Base-by-base conservation (phyloP, 1,284 basidiomycete species). In the Athelia sp. region DNA sequence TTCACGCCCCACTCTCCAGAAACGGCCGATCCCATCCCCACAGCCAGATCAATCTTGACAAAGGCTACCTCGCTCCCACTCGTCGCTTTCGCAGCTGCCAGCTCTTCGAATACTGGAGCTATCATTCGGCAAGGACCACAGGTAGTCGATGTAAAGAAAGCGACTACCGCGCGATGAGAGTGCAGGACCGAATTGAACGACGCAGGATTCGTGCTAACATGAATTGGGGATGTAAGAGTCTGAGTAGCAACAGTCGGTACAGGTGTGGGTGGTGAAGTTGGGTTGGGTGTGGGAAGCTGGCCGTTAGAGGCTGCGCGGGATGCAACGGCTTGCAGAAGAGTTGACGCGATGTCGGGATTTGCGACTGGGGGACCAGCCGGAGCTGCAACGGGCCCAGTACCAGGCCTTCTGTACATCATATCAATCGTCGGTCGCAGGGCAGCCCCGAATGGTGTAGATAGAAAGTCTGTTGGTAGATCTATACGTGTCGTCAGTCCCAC, bases 361-460 rank as follows among this genome's bases (percentile, higher is more conserved):
- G 75, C 72, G 14, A 62, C 56, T 31, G 66, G 57, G 23, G 71
- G 53, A n/a, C 54, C 52, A 51, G 52, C 52, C 23, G 63, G 50
- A 0, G 77, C 64, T 18, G 72, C 60, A 44, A 61, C 66, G 1
- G 69, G 62, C 4, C 74, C 73, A 10, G 76, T 63, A 13, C 69
- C 54, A 23, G 81, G 74, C 17, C 78, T 73, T 19, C 79, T 71
- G 66, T 83, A 94, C 90, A 94, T 93, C 45, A 80, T 74, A 60
- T 96, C 93, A 54, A 97, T 95, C 36, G 86, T 91, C 0, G 93
- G 93, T 1, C 87, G 80, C 35, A 96, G 74, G 2, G 87, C 82
- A n/a, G 82, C 81, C 4, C 93, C 94, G 54, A 97, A 91, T 0
- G 93, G 90, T 0, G 93, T 96, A 1, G 90, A 85, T 19, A 97